These are phyloP conservation scores for Coccinonectria pachysandricola DNA, from an alignment of 2,329 filamentous ascomycete genomes.

Conservation along the genomic window DNA sequence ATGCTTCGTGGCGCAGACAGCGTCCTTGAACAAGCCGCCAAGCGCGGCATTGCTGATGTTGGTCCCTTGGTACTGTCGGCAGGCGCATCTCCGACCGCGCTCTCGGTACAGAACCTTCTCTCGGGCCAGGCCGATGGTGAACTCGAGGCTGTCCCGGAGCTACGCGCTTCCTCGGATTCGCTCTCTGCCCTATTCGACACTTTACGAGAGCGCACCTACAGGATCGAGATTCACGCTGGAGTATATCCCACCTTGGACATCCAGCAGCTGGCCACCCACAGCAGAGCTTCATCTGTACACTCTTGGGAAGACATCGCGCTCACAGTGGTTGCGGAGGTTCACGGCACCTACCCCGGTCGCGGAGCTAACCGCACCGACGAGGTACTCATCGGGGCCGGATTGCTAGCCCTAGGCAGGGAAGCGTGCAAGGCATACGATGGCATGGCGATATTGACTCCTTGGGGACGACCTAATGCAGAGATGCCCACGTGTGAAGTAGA, in stretches of 20 bases:
- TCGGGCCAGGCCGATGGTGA: neutral
- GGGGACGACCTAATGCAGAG: constrained; percentile 29
- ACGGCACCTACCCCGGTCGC: constrained; percentile 42
- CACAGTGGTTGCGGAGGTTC: constrained; percentile 49
- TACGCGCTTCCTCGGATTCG: constrained; percentile 1
- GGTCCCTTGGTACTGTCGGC: constrained; percentile 22
- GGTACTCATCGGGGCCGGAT: constrained; percentile 47
- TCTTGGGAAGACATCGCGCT: constrained; percentile 41
- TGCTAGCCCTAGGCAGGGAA: constrained; percentile 49
- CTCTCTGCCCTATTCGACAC: constrained; percentile 23
- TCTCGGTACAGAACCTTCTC: constrained; percentile 17
- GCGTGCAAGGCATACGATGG: too few species aligned
- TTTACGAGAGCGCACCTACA: too few species aligned
- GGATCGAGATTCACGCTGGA: constrained; percentile 57
- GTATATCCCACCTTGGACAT: constrained; percentile 56
- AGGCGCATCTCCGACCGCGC: constrained; percentile 24
- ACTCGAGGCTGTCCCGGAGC: constrained; percentile 1
- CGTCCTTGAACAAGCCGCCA: too few species aligned
- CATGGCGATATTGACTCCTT: too few species aligned
- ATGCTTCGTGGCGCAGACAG: too few species aligned
- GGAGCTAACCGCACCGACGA: constrained; percentile 32
- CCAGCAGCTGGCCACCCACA: constrained; percentile 52
- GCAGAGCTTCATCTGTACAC: constrained; percentile 13
- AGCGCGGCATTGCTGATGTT: too few species aligned
- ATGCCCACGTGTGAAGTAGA: neutral